Conservation (phyloP, 768 basidiomycete species). For the Cystobasidium tubakii region DNA sequence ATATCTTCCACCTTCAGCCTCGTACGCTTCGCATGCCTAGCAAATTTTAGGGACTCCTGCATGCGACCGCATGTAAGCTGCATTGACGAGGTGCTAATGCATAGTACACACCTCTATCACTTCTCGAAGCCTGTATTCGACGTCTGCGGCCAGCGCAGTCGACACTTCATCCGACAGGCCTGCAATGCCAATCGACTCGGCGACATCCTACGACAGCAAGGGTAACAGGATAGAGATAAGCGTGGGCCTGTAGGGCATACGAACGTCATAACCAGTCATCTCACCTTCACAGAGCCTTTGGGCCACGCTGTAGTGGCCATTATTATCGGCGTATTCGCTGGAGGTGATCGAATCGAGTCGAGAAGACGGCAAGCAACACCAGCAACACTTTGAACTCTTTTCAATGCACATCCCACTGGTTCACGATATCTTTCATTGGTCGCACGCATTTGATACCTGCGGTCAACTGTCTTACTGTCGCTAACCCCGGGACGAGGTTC, state of each 20-base stretch:
- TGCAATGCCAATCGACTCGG: slow-evolving; percentile 74
- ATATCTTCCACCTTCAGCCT: slow-evolving; percentile 83
- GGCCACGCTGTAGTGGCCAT: slow-evolving; percentile 34
- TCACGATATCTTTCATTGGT: too few relatives aligned
- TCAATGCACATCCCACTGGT: too few relatives aligned
- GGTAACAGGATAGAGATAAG: neutral
- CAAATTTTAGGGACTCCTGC: slow-evolving; percentile 91
- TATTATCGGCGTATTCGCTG: slow-evolving; percentile 1
- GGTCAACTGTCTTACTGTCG: too few relatives aligned
- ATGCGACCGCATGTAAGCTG: neutral
- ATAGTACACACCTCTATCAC: slow-evolving; percentile 71
- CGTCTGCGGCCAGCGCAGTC: slow-evolving; percentile 82
- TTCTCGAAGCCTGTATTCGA: slow-evolving; percentile 92
- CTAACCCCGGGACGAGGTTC: too few relatives aligned
- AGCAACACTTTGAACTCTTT: too few relatives aligned
- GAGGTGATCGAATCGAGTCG: neutral
- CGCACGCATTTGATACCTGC: too few relatives aligned
- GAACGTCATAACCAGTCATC: neutral
- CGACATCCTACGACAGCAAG: slow-evolving; percentile 63
- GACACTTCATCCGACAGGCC: slow-evolving; percentile 72
- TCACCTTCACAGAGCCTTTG: slow-evolving; percentile 31
- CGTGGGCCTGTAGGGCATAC: neutral
- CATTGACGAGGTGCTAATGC: neutral
- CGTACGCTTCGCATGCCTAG: slow-evolving; percentile 87
- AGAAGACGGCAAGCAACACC: neutral